Percentiles rank a stretch among this genome's conserved stretches.
Conservation (phyloP, 2,329 filamentous ascomycete genomes). For the Pseudopithomyces maydicus region DNA sequence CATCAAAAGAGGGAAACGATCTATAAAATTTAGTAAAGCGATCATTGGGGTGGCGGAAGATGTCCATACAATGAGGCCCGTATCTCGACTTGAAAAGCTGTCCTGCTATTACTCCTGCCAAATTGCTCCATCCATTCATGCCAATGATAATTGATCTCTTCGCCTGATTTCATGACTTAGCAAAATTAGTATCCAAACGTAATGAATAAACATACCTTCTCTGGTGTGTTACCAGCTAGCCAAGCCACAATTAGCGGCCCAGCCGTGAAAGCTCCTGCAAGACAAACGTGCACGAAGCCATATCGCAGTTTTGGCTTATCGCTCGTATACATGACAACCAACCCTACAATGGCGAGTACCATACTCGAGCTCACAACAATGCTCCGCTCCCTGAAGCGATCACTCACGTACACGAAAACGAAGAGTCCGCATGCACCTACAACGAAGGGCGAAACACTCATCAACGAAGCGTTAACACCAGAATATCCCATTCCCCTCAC, state of each 20-base stretch:
- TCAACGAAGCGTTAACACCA: conserved; percentile 7
- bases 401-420: conserved; percentile 8
- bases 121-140: conserved; percentile 14
- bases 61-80: neutral
- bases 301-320: conserved; percentile 7
- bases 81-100: neutral
- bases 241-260: conserved; percentile 14
- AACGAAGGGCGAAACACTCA: conserved; percentile 14
- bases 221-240: conserved; percentile 15
- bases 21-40: too few species aligned
- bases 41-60: neutral
- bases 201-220: conserved; percentile 10
- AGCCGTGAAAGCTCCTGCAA: conserved; percentile 11
- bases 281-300: conserved; percentile 9
- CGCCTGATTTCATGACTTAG: too few species aligned
- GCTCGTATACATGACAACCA: conserved; percentile 6
- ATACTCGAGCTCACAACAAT: neutral
- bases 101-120: conserved; percentile 10
- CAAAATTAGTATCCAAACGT: too few species aligned
- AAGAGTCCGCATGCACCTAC: conserved; percentile 10
- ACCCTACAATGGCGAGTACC: conserved; percentile 4
- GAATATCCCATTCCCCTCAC: conserved; percentile 13
- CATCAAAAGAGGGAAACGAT: too few species aligned
- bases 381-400: conserved; percentile 10
- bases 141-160: conserved; percentile 2